These are phyloP conservation scores for Pulveroboletus sp. DNA, from an alignment of 768 basidiomycete species.

Conservation along the genomic window DNA sequence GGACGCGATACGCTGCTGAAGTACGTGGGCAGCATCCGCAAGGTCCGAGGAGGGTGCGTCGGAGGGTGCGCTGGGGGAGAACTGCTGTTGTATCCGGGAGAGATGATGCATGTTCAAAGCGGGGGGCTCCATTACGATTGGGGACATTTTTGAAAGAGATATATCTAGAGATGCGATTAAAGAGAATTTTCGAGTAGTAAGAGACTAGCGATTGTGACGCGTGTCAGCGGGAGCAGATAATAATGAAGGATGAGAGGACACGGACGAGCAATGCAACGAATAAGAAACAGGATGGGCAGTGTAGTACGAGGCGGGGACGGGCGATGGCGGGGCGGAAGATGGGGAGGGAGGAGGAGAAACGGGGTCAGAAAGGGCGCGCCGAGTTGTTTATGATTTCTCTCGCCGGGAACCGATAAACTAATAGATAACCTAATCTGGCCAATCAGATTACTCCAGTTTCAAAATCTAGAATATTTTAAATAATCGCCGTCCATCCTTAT, in stretches of 20 bases:
- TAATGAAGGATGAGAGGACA: background rate
- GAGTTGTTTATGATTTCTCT: slow-evolving; percentile 36
- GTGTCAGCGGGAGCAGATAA: slow-evolving; percentile 12
- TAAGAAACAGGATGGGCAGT: background rate
- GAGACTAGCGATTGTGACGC: slow-evolving; percentile 12
- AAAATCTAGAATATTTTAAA: slow-evolving; percentile 18
- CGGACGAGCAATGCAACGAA: background rate
- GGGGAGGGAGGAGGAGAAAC: slow-evolving; percentile 24
- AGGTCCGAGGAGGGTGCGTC: slow-evolving; percentile 25
- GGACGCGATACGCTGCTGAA: slow-evolving; percentile 30
- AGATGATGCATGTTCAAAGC: slow-evolving; percentile 50
- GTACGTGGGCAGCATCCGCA: slow-evolving; percentile 20
- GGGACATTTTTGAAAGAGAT: slow-evolving; percentile 42
- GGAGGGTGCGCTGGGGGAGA: slow-evolving; percentile 31
- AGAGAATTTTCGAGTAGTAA: slow-evolving; percentile 21
- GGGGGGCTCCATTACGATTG: slow-evolving; percentile 55
- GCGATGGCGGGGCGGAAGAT: background rate
- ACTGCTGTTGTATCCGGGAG: slow-evolving; percentile 48
- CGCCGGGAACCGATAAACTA: slow-evolving; percentile 38
- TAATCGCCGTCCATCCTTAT: slow-evolving; percentile 10
- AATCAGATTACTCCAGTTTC: slow-evolving; percentile 35
- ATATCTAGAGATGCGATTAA: slow-evolving; percentile 34
- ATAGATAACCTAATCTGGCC: slow-evolving; percentile 36
- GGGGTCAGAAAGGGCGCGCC: slow-evolving; percentile 21
- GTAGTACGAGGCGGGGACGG: background rate